Conservation (phyloP, 441 rosid genomes). For the Erodium texanum region DNA sequence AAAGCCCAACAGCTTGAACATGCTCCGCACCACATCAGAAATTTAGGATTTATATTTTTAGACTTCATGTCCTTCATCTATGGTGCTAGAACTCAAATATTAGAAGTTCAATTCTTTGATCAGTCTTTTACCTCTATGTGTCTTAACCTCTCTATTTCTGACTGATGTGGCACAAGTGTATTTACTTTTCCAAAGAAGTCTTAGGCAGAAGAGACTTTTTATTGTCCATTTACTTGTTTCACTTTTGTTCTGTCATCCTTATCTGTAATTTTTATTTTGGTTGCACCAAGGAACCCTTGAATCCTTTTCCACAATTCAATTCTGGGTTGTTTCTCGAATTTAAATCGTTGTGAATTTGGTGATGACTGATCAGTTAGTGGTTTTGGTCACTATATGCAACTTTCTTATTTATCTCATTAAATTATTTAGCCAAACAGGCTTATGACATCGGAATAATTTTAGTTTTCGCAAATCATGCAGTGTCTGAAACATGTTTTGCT, state of each 20-base stretch:
- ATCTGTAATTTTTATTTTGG: too few relatives aligned
- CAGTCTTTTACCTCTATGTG: neutral
- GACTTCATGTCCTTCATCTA: neutral
- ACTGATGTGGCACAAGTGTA: conserved; percentile 1
- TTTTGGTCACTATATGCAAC: neutral
- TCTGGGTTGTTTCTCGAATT: too few relatives aligned
- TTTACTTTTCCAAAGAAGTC: neutral
- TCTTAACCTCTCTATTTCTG: neutral
- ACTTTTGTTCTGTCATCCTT: too few relatives aligned
- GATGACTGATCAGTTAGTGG: neutral
- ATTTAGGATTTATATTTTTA: neutral
- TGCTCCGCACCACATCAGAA: neutral
- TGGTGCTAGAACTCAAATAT: neutral
- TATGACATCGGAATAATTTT: neutral
- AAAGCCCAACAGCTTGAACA: neutral
- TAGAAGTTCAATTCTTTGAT: neutral
- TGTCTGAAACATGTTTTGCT: neutral
- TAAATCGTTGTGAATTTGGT: too few relatives aligned
- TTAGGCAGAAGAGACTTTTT: too few relatives aligned
- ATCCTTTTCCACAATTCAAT: too few relatives aligned
- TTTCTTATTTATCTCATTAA: neutral
- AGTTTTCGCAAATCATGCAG: neutral
- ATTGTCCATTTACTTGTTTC: too few relatives aligned
- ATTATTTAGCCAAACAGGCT: neutral
- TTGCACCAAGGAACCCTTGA: too few relatives aligned